A percentile compares a stretch with the other conserved stretches of the same genome.
phyloP scores from a whole-genome alignment of 306 rosid species.

The Cucurbita argyrosperma region DNA sequence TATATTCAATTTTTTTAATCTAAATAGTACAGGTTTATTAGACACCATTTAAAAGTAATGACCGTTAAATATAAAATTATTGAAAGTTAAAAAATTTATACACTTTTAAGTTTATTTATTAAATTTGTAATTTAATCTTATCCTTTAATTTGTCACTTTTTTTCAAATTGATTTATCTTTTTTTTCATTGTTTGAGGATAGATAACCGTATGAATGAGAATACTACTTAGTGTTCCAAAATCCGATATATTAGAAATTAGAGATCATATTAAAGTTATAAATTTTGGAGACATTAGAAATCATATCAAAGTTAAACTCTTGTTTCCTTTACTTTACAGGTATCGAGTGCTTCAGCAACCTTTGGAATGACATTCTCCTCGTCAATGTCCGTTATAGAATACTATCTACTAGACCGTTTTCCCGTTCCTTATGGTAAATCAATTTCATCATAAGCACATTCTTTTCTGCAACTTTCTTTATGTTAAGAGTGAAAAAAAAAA shows the following conservation, averaged over 20 bases:
- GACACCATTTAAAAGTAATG: too few species aligned
- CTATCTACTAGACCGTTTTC: conserved; percentile 75
- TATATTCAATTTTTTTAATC: too few species aligned
- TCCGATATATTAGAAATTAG: too few species aligned
- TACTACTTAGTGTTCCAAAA: neutral
- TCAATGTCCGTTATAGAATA: conserved; percentile 96
- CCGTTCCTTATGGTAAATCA: conserved; percentile 62
- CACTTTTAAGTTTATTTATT: too few species aligned
- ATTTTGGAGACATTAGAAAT: neutral
- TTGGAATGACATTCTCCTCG: conserved; percentile 94
- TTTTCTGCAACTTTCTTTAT: neutral
- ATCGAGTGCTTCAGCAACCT: conserved; percentile 90
- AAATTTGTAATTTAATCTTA: too few species aligned
- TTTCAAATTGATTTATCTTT: neutral
- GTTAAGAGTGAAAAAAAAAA: too few species aligned
- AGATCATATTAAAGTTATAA: neutral
- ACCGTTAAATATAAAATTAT: too few species aligned
- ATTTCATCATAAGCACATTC: neutral
- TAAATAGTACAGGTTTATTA: too few species aligned
- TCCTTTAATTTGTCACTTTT: too few species aligned
- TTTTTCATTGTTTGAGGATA: neutral
- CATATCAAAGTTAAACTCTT: neutral
- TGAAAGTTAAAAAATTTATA: too few species aligned
- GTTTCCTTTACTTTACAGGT: conserved; percentile 36
- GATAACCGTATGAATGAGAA: neutral